phyloP scores from a whole-genome alignment of 2,329 filamentous ascomycete genomes.

The Juglanconis juglandina region DNA sequence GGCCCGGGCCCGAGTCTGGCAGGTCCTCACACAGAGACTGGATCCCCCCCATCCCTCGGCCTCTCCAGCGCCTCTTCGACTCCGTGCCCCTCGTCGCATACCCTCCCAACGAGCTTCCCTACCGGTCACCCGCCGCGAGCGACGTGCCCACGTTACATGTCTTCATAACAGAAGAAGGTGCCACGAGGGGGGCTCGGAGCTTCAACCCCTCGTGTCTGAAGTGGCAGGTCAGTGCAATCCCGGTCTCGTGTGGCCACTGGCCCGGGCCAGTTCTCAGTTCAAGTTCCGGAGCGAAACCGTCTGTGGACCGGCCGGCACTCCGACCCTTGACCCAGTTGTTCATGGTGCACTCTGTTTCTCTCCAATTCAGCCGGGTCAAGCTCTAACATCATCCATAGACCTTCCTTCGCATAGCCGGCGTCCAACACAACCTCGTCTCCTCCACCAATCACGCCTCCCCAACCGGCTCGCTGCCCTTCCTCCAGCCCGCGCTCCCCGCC shows the following conservation, averaged over 20 bases:
- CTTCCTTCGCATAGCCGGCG: slow-evolving; percentile 72
- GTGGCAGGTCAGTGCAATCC: slow-evolving; percentile 73
- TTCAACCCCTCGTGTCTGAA: slow-evolving; percentile 92
- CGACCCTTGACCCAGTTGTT: neutral
- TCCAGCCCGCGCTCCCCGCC: slow-evolving; percentile 52
- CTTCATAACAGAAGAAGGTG: slow-evolving; percentile 67
- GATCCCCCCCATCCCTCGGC: slow-evolving; percentile 61
- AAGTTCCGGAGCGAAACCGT: neutral
- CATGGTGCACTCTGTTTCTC: neutral
- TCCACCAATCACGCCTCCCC: slow-evolving; percentile 95
- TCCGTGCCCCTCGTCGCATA: slow-evolving; percentile 76
- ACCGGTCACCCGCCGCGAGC: slow-evolving; percentile 46
- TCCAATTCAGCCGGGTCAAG: neutral
- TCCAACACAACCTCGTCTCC: slow-evolving; percentile 63
- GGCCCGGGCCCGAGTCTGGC: neutral
- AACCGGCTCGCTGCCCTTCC: slow-evolving; percentile 81
- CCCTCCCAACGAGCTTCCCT: slow-evolving; percentile 70
- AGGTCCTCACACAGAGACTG: slow-evolving; percentile 29
- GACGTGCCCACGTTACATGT: slow-evolving; percentile 64
- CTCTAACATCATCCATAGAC: slow-evolving; percentile 49
- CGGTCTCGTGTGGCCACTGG: neutral
- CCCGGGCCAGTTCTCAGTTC: neutral
- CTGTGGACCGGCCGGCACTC: neutral
- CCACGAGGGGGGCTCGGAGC: slow-evolving; percentile 61
- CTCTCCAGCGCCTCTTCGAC: slow-evolving; percentile 81